Conservation (phyloP, 2,329 filamentous ascomycete species). For the Colletotrichum somersetense region DNA sequence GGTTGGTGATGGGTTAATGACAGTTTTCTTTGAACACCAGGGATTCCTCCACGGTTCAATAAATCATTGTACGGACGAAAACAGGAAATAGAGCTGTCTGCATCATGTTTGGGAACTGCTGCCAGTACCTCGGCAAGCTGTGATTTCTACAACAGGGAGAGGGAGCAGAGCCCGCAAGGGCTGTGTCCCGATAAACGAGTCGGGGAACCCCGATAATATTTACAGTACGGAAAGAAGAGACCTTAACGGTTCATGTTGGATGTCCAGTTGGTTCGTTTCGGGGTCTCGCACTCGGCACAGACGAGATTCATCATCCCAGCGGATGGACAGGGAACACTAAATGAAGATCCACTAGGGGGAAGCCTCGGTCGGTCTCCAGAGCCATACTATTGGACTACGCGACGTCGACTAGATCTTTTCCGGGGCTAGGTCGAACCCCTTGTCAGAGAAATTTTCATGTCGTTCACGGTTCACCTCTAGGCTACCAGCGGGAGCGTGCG, state of each 20-base stretch:
- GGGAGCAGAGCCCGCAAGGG: background rate
- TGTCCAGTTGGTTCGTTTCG: background rate
- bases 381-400: constrained; percentile 3
- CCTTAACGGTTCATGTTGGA: background rate
- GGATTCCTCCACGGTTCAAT: background rate
- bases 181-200: background rate
- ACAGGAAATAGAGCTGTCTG: background rate
- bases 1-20: background rate
- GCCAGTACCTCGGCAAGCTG: background rate
- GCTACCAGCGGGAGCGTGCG: background rate
- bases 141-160: background rate
- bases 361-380: background rate
- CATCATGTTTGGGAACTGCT: background rate
- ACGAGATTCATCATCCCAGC: background rate
- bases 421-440: background rate
- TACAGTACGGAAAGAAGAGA: no score
- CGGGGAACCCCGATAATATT: background rate
- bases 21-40: background rate
- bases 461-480: no score
- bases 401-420: background rate
- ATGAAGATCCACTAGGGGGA: constrained; percentile 6
- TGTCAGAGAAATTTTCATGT: constrained; percentile 15
- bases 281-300: background rate
- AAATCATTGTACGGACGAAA: background rate
- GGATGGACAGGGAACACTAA: background rate